Evolutionary conservation across 129 eudicot species (phyloP), one percentile per base, ranked within the genome.

Genomic region (Calendula officinalis): DNA sequence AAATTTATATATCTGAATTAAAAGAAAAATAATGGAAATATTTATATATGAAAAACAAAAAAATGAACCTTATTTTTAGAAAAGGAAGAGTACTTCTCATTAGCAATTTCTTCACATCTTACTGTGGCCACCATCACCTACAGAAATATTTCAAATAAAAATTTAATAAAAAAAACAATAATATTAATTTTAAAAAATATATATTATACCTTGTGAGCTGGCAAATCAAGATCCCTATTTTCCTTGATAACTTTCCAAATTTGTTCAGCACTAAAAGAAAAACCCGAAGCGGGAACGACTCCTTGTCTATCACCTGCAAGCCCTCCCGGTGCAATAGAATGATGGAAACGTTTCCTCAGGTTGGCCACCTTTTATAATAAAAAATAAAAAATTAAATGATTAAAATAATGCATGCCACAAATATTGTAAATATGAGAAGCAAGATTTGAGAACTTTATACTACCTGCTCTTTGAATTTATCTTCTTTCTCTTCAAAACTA

Each of bases 401-500:
- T 10, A 22, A 22, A 5, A 48, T 11, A 37, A 39, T 37, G 60
- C 7, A 4, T 5, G 46, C 35, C 36, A n/a, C 30, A 49, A 64
- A 48, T 35, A 49, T 15, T 35, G 59, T n/a, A 61, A 14, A 48
- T 39, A 16, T 48, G 35, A 22, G 59, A 15, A 45, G 6, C 50
- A 45, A 4, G 39, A 64, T 22, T 22, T 22, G 30, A 35, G 22
- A 35, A 48, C 44, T 41, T 5, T 41, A 52, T 33, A 4, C 8
- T 72, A 85, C 96, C 94, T 89, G 94, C 68, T 89, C 96, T 75
- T 70, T 92, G 47, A 92, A 92, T 65, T 77, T 95, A 69, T 92
- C 96, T 83, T 92, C 96, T 82, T 88, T 88, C 77, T 92, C 98
- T 80, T 92, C 98, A 38, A 37, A 92, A 76, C 98, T 88, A 42